Percentiles rank a stretch among this genome's conserved stretches.
These are phyloP conservation scores for Firmiana major DNA, from an alignment of 345 rosid species.

Conservation along the genomic window DNA sequence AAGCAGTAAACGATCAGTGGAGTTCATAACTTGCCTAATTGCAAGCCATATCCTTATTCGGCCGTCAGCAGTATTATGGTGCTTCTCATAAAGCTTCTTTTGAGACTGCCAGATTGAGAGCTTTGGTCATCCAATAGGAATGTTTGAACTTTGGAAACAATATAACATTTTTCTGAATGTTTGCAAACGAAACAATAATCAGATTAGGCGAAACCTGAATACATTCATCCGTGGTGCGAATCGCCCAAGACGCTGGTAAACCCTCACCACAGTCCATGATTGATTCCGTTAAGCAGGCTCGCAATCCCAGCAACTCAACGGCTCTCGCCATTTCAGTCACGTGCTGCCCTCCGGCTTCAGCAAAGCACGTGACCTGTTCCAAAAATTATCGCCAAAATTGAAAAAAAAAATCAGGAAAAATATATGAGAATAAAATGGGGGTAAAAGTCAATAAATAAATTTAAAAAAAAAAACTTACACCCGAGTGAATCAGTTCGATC, in stretches of 20 bases:
- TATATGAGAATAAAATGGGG: neutral
- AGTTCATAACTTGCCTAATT: conserved; percentile 63
- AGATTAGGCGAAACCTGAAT: conserved; percentile 41
- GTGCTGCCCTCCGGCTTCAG: conserved; percentile 79
- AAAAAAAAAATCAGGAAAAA: neutral
- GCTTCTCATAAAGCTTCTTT: conserved; percentile 52
- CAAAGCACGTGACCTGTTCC: conserved; percentile 64
- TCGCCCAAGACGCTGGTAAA: conserved; percentile 58
- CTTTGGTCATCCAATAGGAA: conserved; percentile 4
- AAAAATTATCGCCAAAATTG: conserved; percentile 2
- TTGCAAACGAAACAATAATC: neutral
- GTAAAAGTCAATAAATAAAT: neutral
- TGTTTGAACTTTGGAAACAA: neutral
- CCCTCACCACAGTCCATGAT: conserved; percentile 66
- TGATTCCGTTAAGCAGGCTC: conserved; percentile 63
- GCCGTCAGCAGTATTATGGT: conserved; percentile 63
- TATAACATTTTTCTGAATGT: neutral
- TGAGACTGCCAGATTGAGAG: conserved; percentile 40
- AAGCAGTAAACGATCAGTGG: conserved; percentile 51
- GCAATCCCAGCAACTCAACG: conserved; percentile 55
- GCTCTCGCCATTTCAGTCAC: conserved; percentile 64
- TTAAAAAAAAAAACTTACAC: conserved; percentile 29
- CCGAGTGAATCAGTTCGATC: conserved; percentile 63
- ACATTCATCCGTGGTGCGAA: conserved; percentile 49
- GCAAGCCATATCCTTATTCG: conserved; percentile 68